Conservation (phyloP, 306 rosid species). For the Citrullus colocynthis region DNA sequence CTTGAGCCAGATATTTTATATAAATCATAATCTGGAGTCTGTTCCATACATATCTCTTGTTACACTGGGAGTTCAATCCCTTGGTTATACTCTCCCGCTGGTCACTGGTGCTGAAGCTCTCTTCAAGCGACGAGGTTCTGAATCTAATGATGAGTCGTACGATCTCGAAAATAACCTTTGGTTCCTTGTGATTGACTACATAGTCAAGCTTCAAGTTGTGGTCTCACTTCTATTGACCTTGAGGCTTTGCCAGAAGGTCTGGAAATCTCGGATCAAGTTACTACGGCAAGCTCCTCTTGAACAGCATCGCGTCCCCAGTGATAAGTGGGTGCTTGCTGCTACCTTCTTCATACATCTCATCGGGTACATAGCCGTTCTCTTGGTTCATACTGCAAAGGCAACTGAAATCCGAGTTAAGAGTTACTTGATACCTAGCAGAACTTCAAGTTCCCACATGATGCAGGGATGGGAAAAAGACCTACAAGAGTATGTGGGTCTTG, state of each 20-base stretch:
- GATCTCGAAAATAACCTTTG: slow-evolving; percentile 44
- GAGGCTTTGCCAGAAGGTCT: slow-evolving; percentile 80
- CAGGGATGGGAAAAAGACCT: slow-evolving; percentile 51
- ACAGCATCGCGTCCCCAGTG: slow-evolving; percentile 49
- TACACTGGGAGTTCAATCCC: slow-evolving; percentile 70
- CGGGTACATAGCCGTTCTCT: slow-evolving; percentile 42
- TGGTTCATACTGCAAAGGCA: slow-evolving; percentile 30
- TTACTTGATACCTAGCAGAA: slow-evolving; percentile 8
- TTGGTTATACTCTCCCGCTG: slow-evolving; percentile 73
- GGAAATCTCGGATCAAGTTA: slow-evolving; percentile 74
- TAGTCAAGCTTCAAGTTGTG: slow-evolving; percentile 65
- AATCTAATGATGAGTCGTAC: slow-evolving; percentile 29
- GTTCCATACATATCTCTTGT: slow-evolving; percentile 65
- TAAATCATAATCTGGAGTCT: slow-evolving; percentile 40
- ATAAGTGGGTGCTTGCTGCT: slow-evolving; percentile 46
- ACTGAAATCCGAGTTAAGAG: slow-evolving; percentile 27
- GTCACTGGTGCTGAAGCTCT: slow-evolving; percentile 82
- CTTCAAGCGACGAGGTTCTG: slow-evolving; percentile 43
- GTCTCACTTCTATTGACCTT: slow-evolving; percentile 55
- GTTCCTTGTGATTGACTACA: slow-evolving; percentile 51
- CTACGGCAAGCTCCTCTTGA: slow-evolving; percentile 41
- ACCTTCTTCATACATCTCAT: slow-evolving; percentile 41
- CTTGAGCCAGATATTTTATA: slow-evolving; percentile 56
- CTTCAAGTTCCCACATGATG: slow-evolving; percentile 29
- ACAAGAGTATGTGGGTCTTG: slow-evolving; percentile 72